Percentiles rank a stretch among this genome's conserved stretches.
phyloP scores from a whole-genome alignment of 768 basidiomycete species.

The Tricholoma saponaceum region DNA sequence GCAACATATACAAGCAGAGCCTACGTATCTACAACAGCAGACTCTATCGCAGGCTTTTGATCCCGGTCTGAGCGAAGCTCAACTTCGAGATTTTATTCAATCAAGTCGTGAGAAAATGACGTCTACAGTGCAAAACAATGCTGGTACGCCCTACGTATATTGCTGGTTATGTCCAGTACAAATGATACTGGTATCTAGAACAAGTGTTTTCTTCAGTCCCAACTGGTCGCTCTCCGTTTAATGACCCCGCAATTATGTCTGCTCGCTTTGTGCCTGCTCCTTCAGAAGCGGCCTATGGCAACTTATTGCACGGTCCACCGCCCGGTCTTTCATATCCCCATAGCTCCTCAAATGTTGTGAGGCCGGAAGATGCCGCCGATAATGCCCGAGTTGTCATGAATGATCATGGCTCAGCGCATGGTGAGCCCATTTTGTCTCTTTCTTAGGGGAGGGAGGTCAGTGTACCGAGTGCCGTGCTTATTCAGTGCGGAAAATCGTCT shows the following conservation, averaged over 20 bases:
- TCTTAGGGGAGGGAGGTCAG: slow-evolving; percentile 79
- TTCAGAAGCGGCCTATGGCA: slow-evolving; percentile 26
- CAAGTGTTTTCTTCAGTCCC: slow-evolving; percentile 16
- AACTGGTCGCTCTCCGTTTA: slow-evolving; percentile 44
- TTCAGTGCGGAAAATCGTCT: slow-evolving; percentile 80
- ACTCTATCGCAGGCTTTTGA: slow-evolving; percentile 55
- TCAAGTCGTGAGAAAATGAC: slow-evolving; percentile 58
- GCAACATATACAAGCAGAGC: slow-evolving; percentile 39
- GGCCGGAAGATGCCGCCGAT: slow-evolving; percentile 13
- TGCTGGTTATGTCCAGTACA: neutral
- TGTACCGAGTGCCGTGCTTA: slow-evolving; percentile 89
- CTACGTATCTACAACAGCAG: slow-evolving; percentile 32
- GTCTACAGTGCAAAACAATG: slow-evolving; percentile 12
- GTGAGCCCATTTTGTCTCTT: slow-evolving; percentile 60
- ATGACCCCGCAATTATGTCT: slow-evolving; percentile 79
- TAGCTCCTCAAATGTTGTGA: slow-evolving; percentile 19
- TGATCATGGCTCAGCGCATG: slow-evolving; percentile 42
- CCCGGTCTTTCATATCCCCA: slow-evolving; percentile 56
- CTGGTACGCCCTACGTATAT: slow-evolving; percentile 16
- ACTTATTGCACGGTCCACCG: slow-evolving; percentile 53
- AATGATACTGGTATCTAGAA: slow-evolving; percentile 1
- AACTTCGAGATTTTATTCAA: slow-evolving; percentile 73
- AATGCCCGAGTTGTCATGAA: slow-evolving; percentile 23
- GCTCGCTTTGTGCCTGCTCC: slow-evolving; percentile 52
- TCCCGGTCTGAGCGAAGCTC: slow-evolving; percentile 62